Evolutionary conservation across 2,329 filamentous ascomycete species (phyloP), one percentile per base, ranked within the genome.

Genomic region (Penicillium sp.): DNA sequence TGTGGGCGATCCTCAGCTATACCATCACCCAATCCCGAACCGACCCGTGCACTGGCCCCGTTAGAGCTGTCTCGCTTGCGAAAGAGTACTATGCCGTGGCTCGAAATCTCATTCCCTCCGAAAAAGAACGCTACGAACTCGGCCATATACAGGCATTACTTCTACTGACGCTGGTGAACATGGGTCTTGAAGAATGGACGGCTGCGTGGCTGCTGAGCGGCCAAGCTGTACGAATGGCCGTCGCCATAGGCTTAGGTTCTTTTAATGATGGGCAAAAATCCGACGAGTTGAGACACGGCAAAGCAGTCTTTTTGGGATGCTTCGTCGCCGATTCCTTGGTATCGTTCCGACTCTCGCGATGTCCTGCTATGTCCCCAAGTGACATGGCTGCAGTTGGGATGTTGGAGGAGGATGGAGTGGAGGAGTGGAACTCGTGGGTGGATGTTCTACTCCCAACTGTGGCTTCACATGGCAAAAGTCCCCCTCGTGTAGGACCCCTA

Each of bases 401-500:
- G 3, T 66, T 86, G 5, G 74, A 80, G 31, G 83, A 86, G 61
- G 81, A 86, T 54, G 82, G 82, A 1, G 67, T 84, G 13, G 85
- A 88, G 58, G 84, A 88, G 66, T 88, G 85, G 85, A 82, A 85
- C 50, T 80, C 82, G 0, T 89, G 85, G 85, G 71, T 73, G 4
- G 78, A 81, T 35, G 63, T 69, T 10, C 46, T 69, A 54, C 68
- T 58, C 56, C 66, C 52, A 27, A 65, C 40, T 22, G 64, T 59
- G n/a, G 56, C 54, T 43, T 40, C 53, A n/a, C 55, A 61, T 23
- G 54, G 51, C 4, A 62, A 58, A 22, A 63, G 59, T 45, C 44
- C 61, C 5, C 66, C 66, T 9, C 62, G 58, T 4, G 61, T 63
- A 42, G 66, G 69, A 14, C 70, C 69, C 9, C 62, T 75, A 2